A percentile compares a stretch with the other conserved stretches of the same genome.
phyloP scores from a whole-genome alignment of 2,329 filamentous ascomycete genomes.

The Aspergillus neoniger region DNA sequence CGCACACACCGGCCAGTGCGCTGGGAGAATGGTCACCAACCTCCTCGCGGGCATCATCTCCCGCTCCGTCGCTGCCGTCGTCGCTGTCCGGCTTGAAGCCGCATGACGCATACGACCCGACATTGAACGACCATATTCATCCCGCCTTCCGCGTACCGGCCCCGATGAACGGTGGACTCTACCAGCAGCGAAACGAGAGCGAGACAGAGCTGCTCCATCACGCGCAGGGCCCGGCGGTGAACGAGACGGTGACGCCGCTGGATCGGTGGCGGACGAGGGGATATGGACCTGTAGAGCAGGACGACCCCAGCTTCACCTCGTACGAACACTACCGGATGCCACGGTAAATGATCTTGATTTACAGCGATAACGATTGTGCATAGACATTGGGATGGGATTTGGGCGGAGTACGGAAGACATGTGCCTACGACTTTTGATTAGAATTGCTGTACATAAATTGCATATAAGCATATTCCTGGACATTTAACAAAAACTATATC shows the following conservation, averaged over 20 bases:
- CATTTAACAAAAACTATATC: not conserved
- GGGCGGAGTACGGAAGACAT: constrained; percentile 4
- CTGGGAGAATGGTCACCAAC: constrained; percentile 41
- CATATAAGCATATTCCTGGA: not conserved
- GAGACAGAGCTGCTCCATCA: constrained; percentile 41
- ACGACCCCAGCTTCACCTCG: constrained; percentile 35
- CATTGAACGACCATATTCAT: constrained; percentile 31
- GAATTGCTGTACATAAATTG: constrained; percentile 4
- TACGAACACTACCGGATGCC: constrained; percentile 37
- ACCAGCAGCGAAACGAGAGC: constrained; percentile 42
- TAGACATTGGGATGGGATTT: constrained; percentile 6
- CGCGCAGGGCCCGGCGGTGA: constrained; percentile 35
- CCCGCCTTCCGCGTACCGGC: constrained; percentile 40
- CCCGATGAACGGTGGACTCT: constrained; percentile 29
- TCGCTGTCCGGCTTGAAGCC: constrained; percentile 30
- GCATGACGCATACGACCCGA: constrained; percentile 29
- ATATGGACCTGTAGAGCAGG: constrained; percentile 42
- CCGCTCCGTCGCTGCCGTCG: constrained; percentile 39
- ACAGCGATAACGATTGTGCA: constrained; percentile 2
- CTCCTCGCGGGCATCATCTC: constrained; percentile 45
- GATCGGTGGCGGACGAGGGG: constrained; percentile 40
- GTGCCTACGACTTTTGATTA: constrained; percentile 8
- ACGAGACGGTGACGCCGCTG: constrained; percentile 24
- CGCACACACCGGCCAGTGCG: constrained; percentile 44
- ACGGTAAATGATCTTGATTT: constrained; percentile 18